A percentile compares a stretch with the other conserved stretches of the same genome.
phyloP scores from a whole-genome alignment of 306 rosid species.

The Sicyos baderoa region DNA sequence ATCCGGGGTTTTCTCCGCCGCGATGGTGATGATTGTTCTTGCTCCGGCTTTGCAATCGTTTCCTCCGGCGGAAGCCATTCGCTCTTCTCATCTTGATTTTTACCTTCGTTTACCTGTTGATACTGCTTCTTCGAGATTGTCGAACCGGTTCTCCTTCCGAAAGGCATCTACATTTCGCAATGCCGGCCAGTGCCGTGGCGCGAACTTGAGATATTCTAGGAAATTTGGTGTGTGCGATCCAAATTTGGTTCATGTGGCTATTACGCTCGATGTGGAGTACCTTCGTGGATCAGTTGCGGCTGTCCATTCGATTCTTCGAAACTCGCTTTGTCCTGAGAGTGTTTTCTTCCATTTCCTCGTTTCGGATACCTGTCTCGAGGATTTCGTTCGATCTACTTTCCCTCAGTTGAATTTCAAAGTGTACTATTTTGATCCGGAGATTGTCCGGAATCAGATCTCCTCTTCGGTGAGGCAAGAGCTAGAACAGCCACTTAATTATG shows the following conservation, averaged over 20 bases:
- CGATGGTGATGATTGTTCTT: conserved; percentile 39
- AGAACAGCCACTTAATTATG: conserved; percentile 78
- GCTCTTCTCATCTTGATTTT: conserved; percentile 33
- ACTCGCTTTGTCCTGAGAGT: conserved; percentile 73
- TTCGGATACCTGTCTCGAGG: conserved; percentile 46
- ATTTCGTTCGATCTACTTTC: conserved; percentile 39
- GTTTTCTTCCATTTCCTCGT: conserved; percentile 70
- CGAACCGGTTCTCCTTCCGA: conserved; percentile 37
- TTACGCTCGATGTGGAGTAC: conserved; percentile 71
- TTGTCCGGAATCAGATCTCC: conserved; percentile 52
- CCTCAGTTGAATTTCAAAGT: conserved; percentile 61
- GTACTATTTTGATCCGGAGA: conserved; percentile 38
- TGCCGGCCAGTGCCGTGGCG: conserved; percentile 35
- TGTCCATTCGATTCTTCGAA: conserved; percentile 62
- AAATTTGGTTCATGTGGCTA: conserved; percentile 55
- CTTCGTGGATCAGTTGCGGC: conserved; percentile 79
- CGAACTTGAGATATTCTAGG: background rate
- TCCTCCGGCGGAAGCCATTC: conserved; percentile 57
- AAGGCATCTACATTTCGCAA: conserved; percentile 41
- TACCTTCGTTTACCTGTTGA: conserved; percentile 26
- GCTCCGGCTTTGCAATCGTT: conserved; percentile 52
- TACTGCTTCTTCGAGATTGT: conserved; percentile 6
- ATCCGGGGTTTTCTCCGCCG: conserved; percentile 42
- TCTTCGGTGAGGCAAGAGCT: conserved; percentile 72
- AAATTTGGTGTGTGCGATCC: conserved; percentile 38